Percentiles rank a stretch among this genome's conserved stretches.
Evolutionary conservation across 2,329 filamentous ascomycete genomes (phyloP).

Genomic region (Arthrobotrys sphaeroides): DNA sequence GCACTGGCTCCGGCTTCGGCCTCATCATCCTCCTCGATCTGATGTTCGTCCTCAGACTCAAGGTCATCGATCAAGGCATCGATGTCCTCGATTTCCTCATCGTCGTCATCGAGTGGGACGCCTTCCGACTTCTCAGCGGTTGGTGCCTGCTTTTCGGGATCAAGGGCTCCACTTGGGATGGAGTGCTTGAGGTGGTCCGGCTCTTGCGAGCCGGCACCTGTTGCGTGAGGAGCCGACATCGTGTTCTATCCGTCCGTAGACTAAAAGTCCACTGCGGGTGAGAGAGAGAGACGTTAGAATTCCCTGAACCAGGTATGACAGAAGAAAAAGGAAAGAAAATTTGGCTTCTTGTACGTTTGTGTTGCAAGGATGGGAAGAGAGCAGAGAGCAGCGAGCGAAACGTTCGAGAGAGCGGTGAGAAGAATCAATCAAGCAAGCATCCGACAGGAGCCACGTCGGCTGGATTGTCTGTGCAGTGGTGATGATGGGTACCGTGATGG

Average conservation of each 20-base stretch:
- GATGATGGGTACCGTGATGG: neutral
- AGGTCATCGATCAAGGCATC: slow-evolving; percentile 87
- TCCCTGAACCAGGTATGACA: neutral
- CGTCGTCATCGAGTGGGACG: slow-evolving; percentile 64
- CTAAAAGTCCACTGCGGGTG: slow-evolving; percentile 48
- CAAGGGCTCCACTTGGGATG: slow-evolving; percentile 73
- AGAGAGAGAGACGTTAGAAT: slow-evolving; percentile 26
- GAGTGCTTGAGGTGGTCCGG: slow-evolving; percentile 67
- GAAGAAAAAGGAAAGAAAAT: no score
- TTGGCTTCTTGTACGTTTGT: neutral
- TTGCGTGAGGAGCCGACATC: slow-evolving; percentile 56
- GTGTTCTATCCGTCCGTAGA: slow-evolving; percentile 53
- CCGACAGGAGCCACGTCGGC: neutral
- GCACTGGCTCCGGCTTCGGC: slow-evolving; percentile 66
- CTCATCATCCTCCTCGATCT: slow-evolving; percentile 69
- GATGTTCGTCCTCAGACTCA: slow-evolving; percentile 79
- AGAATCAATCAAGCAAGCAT: neutral
- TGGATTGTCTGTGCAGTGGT: neutral
- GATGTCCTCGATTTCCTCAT: slow-evolving; percentile 83
- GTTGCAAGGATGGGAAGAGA: neutral
- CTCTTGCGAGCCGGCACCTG: slow-evolving; percentile 53
- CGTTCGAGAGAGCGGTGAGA: neutral
- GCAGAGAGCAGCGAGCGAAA: neutral
- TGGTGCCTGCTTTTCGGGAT: slow-evolving; percentile 59
- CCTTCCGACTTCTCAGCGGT: slow-evolving; percentile 56